Evolutionary conservation across 257 asterid species (phyloP), one percentile per base, ranked within the genome.

Genomic region (Solanum lycopersicoides): DNA sequence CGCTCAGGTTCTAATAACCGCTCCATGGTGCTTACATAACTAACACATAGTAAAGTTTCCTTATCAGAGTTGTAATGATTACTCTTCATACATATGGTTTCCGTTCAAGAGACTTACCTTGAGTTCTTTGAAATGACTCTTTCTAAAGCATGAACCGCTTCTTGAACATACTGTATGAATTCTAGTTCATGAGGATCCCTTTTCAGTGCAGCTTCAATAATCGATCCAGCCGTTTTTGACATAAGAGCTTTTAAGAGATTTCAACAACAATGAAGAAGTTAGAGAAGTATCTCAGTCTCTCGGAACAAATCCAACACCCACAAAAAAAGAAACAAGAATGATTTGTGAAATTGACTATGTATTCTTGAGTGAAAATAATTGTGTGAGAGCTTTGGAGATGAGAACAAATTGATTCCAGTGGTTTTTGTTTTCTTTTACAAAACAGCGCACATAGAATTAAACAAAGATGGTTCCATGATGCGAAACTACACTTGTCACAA

Each of bases 171-270:
- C 92, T 97, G 99, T 88, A 95, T 91, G 91, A 95, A 97, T 93
- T 97, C 99, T 72, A 90, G 89, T 92, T 97, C 99, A 89, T 95
- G 94, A 82, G 99, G 99, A 92, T 97, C 99, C 93, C 99, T 95
- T 91, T 95, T 95, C 92, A 97, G 76, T 86, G 93, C 98, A 77
- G 99, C 98, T 92, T 97, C 99, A 91, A 97, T 97, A 86, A 97
- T 97, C 42, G 99, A 95, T 94, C 99, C 99, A 92, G 99, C 98
- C 50, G 98, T 94, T 91, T 97, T 97, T 68, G 99, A 97, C 99
- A 97, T 95, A 76, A 95, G 96, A 87, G 95, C 99, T 97, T 93
- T 91, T 87, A 90, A 88, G 86, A 88, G 87, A 92, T 87, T 91
- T 88, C 88, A 89, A 76, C 87, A 88, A 88, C 77, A 86, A 89